phyloP scores from a whole-genome alignment of 2,329 filamentous ascomycete species.

The Diaporthe citriasiana region DNA sequence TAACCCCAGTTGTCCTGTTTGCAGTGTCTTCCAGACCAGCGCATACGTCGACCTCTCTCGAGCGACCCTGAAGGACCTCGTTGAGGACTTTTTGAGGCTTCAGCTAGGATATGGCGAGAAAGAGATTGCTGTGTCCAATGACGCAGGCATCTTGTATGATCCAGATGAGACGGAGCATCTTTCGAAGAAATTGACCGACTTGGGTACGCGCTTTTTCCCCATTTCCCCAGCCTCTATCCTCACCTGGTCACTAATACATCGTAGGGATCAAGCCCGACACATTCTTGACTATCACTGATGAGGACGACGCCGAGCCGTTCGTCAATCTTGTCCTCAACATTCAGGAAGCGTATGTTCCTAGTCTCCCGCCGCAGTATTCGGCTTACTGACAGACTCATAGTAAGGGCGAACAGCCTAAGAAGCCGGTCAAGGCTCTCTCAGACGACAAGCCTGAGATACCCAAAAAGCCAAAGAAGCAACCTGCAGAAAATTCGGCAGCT shows the following conservation, averaged over 20 bases:
- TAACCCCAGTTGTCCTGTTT: slow-evolving; percentile 87
- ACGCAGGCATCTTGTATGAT: slow-evolving; percentile 87
- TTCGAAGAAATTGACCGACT: slow-evolving; percentile 80
- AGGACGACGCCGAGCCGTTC: slow-evolving; percentile 79
- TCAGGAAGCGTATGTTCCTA: slow-evolving; percentile 68
- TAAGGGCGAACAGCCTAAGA: slow-evolving; percentile 59
- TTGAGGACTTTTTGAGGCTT: slow-evolving; percentile 78
- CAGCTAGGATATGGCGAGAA: slow-evolving; percentile 82
- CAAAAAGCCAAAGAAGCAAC: slow-evolving; percentile 64
- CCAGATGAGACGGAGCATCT: slow-evolving; percentile 90
- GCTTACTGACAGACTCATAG: slow-evolving; percentile 54
- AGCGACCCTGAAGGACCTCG: slow-evolving; percentile 84
- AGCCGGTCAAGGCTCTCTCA: slow-evolving; percentile 66
- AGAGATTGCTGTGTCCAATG: slow-evolving; percentile 83
- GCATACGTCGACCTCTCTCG: slow-evolving; percentile 77
- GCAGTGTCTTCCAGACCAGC: slow-evolving; percentile 78
- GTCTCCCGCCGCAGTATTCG: slow-evolving; percentile 31
- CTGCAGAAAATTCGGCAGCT: slow-evolving; percentile 57
- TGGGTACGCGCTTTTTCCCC: slow-evolving; percentile 65
- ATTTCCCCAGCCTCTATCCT: not conserved
- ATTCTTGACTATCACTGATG: slow-evolving; percentile 88
- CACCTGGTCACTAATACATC: slow-evolving; percentile 13
- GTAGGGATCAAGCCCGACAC: slow-evolving; percentile 77
- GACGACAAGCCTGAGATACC: slow-evolving; percentile 65
- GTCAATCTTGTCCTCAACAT: slow-evolving; percentile 85